Evolutionary conservation across 768 basidiomycete genomes (phyloP).

Genomic region (Collybiopsis luxurians): DNA sequence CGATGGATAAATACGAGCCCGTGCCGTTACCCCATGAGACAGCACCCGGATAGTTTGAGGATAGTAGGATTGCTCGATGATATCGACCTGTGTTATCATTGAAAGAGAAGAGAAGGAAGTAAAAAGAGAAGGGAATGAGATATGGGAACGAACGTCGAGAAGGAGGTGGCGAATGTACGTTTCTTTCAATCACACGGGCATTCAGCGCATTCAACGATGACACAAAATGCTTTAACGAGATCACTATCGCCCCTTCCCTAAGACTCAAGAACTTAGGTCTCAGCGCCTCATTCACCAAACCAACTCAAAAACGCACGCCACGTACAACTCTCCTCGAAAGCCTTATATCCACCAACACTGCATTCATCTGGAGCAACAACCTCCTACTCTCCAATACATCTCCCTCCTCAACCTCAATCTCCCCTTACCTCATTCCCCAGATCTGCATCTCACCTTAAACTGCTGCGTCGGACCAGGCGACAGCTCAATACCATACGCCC

Average conservation of each 20-base stretch:
- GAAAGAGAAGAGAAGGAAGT: not conserved
- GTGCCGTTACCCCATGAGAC: slow-evolving; percentile 80
- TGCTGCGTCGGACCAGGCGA: slow-evolving; percentile 79
- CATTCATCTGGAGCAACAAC: slow-evolving; percentile 78
- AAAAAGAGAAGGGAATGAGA: not conserved
- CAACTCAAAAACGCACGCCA: slow-evolving; percentile 18
- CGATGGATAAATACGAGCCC: slow-evolving; percentile 71
- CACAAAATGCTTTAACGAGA: slow-evolving; percentile 87
- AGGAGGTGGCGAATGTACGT: no score
- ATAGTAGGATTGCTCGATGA: slow-evolving; percentile 62
- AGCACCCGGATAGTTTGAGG: no score
- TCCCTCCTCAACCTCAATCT: slow-evolving; percentile 78
- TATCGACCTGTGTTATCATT: slow-evolving; percentile 55
- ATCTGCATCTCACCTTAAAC: slow-evolving; percentile 76
- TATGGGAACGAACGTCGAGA: no score
- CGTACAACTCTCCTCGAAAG: slow-evolving; percentile 72
- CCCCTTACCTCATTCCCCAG: slow-evolving; percentile 84
- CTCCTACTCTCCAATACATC: slow-evolving; percentile 75
- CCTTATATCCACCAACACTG: slow-evolving; percentile 88
- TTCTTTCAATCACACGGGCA: slow-evolving; percentile 80
- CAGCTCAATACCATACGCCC: slow-evolving; percentile 75
- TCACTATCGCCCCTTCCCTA: slow-evolving; percentile 88
- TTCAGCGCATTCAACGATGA: slow-evolving; percentile 63
- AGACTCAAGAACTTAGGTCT: slow-evolving; percentile 90
- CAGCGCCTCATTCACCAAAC: slow-evolving; percentile 80